Conservation (phyloP, 1,284 basidiomycete genomes). For the Sanguinoderma infundibulare region DNA sequence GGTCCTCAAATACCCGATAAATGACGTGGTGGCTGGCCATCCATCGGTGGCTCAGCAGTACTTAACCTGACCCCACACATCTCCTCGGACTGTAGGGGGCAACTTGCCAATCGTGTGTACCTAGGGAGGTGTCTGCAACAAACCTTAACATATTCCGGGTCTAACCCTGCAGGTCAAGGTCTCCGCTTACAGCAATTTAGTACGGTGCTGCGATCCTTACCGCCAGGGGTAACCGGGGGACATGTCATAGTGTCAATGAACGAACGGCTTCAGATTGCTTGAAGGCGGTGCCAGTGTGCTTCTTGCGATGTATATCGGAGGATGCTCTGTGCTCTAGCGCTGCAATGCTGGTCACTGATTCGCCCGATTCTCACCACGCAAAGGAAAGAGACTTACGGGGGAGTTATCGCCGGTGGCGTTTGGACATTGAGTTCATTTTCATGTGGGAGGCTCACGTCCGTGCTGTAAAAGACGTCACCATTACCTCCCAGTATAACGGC, state of each 20-base stretch:
- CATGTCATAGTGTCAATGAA: background rate
- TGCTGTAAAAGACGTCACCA: background rate
- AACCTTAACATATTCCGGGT: conserved; percentile 10
- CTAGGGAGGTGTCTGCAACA: background rate
- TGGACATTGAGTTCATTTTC: background rate
- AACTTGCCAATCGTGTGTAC: conserved; percentile 8
- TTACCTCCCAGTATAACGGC: background rate
- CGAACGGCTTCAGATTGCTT: background rate
- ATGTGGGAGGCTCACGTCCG: background rate
- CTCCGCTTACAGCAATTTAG: background rate
- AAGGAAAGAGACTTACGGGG: background rate
- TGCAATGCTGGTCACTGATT: background rate
- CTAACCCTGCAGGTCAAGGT: conserved; percentile 7
- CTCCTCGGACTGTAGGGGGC: background rate
- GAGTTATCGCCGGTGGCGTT: conserved; percentile 8
- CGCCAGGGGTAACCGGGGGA: background rate
- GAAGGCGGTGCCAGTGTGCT: background rate
- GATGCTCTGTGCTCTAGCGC: background rate
- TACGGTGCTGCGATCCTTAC: background rate
- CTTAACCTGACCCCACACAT: background rate
- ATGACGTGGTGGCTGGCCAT: background rate
- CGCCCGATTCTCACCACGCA: background rate
- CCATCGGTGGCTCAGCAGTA: background rate
- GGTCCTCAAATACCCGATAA: background rate
- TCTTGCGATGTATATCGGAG: conserved; percentile 20